Evolutionary conservation across 192 early-diverging fungal genomes (phyloP), one percentile per base, ranked within the genome.

Genomic region (Jimgerdemannia flammicorona): DNA sequence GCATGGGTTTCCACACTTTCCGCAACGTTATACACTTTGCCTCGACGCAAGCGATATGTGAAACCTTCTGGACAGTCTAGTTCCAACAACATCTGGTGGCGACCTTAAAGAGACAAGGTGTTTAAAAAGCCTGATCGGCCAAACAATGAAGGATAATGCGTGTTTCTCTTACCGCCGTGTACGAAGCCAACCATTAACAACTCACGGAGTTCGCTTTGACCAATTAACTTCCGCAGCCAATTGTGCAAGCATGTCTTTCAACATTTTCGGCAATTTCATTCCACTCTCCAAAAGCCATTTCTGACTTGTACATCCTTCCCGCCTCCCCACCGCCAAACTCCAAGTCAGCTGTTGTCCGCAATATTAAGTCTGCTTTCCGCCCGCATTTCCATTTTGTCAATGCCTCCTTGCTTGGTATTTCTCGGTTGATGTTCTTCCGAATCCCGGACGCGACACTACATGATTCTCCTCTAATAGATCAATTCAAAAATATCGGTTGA

Each of bases 1-100:
- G 8, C 14, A 59, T 59, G 49, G 6, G 6, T 59, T 10, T 6
- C 49, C 14, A 59, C 14, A 59, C 8, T 10, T 0, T 59, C 49
- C 49, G 73, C 73, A 4, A 69, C 40, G 29, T 68, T 74, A n/a
- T 10, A 74, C 42, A 69, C 54, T 3, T 74, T 69, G 3, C 40
- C 64, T 40, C 4, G 7, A 20, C 19, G 14, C n/a, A 72, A 63
- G 59, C n/a, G 59, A 72, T 44, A 72, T 0, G 40, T 6, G 3
- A 59, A 72, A 6, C 71, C 59, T 19, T 74, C 40, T 43, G 64
- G 73, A n/a, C 66, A 74, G 39, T 74, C 66, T 74, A 74, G 14
- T 6, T 74, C 40, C 4, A 69, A 20, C 40, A 69, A 18, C 73
- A 74, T 74, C 42, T 74, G 73, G 14, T 18, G 29, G 4, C 73